Percentiles rank a stretch among this genome's conserved stretches.
These are phyloP conservation scores for Niveomyces coronatus DNA, from an alignment of 2,329 filamentous ascomycete species.

Conservation along the genomic window DNA sequence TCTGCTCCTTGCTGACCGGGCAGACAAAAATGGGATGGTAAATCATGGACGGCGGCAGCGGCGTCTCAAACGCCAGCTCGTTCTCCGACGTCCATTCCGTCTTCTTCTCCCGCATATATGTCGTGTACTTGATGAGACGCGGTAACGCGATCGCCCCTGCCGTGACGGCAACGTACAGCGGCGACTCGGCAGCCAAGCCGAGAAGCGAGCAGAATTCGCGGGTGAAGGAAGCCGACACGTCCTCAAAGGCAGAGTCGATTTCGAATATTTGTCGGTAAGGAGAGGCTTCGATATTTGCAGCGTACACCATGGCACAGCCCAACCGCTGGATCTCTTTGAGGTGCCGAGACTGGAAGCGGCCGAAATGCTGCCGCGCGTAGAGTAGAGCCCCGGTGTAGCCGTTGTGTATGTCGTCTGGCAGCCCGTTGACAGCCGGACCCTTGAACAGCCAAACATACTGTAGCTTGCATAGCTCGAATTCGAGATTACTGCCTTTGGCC, in stretches of 20 bases:
- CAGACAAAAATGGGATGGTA: constrained; percentile 98
- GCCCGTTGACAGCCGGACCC: constrained; percentile 43
- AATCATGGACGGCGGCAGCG: constrained; percentile 48
- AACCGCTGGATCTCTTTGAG: constrained; percentile 71
- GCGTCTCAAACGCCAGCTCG: constrained; percentile 73
- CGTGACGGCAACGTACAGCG: constrained; percentile 84
- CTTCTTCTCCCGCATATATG: constrained; percentile 76
- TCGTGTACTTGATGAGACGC: constrained; percentile 76
- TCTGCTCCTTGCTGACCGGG: constrained; percentile 93
- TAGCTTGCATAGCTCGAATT: constrained; percentile 85
- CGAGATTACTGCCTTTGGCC: constrained; percentile 76
- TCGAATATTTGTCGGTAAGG: constrained; percentile 75
- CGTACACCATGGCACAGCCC: constrained; percentile 69
- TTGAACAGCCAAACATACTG: constrained; percentile 86
- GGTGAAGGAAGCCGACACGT: constrained; percentile 79
- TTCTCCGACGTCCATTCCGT: constrained; percentile 92
- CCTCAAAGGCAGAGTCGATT: constrained; percentile 65
- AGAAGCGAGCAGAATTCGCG: constrained; percentile 90
- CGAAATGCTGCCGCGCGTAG: constrained; percentile 69
- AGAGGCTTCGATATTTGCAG: constrained; percentile 60
- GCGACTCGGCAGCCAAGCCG: constrained; percentile 81
- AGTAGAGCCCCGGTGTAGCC: constrained; percentile 56
- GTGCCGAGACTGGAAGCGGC: constrained; percentile 63
- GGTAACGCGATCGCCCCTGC: constrained; percentile 88
- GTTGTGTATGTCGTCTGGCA: constrained; percentile 42